Evolutionary conservation across 208 protist genomes (phyloP), one percentile per base, ranked within the genome.

Genomic region (Trypanosoma rangeli): DNA sequence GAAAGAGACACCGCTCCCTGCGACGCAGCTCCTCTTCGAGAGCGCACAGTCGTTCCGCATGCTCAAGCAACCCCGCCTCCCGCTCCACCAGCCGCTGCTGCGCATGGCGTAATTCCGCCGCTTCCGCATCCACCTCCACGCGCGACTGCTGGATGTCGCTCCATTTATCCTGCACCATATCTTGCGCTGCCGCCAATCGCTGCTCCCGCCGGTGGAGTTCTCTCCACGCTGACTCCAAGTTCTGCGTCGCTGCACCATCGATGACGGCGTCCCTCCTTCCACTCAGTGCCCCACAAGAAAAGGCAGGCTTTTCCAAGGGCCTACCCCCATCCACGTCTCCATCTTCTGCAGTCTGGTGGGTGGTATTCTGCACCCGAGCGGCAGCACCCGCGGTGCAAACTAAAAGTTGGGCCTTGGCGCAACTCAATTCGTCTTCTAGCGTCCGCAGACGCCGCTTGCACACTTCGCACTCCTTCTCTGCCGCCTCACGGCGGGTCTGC

Each of bases 21-120:
- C 35, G 37, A 0, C 64, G 35, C 8, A 68, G 31, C 58, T 68
- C 64, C 31, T 68, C 64, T 31, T 68, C 64, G 3, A 68, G 64
- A 9, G 53, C 64, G 20, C 64, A 42, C 35, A 68, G 35, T 18
- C 64, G 49, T 33, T 68, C 64, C 2, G 64, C 64, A 9, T 68
- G 64, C 18, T 60, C 64, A n/a, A 60, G 24, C 20, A 68, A 18
- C 18, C 10, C 20, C n/a, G 48, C 49, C 35, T 68, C 64, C 33
- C 49, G 42, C 20, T 60, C 7, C 28, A 50, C 16, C 24, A 60
- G 35, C 33, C 48, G 18, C 33, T 68, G 48, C 42, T 33, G 62
- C 24, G 35, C 33, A 9, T 39, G 59, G 22, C 29, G 59, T 3
- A 64, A 5, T 20, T 50, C 13, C 29, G 59, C 59, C 29, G 39